phyloP scores from a whole-genome alignment of 768 basidiomycete species.

The Cystofilobasidium capitatum region DNA sequence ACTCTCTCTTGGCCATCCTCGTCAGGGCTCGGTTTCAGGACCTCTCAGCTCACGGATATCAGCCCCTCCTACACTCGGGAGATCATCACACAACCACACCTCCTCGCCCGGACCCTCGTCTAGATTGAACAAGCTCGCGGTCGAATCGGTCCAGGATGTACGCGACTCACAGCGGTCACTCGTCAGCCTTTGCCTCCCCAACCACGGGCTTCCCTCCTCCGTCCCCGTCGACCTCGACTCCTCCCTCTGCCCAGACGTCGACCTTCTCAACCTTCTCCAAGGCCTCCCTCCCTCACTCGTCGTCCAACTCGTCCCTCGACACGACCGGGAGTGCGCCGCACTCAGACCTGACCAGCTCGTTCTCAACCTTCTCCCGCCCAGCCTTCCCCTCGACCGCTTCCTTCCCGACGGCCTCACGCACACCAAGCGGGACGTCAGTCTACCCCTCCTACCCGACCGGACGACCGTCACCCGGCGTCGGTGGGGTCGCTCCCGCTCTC shows the following conservation, averaged over 20 bases:
- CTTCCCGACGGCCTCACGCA: background rate
- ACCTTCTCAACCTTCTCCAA: background rate
- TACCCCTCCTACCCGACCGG: background rate
- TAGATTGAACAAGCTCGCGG: too few relatives aligned
- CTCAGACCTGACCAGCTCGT: background rate
- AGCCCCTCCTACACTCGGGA: too few relatives aligned
- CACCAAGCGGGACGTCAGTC: background rate
- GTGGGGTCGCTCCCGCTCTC: background rate
- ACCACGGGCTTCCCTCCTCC: too few relatives aligned
- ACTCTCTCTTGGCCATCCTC: too few relatives aligned
- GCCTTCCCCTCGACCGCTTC: too few relatives aligned
- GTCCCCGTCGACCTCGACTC: background rate
- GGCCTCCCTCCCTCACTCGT: background rate
- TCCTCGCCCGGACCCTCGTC: too few relatives aligned
- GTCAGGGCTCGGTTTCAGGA: too few relatives aligned
- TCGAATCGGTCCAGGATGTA: too few relatives aligned
- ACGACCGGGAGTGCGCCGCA: background rate
- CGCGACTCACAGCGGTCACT: too few relatives aligned
- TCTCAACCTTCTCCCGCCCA: background rate
- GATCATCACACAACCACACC: too few relatives aligned
- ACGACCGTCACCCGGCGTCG: background rate
- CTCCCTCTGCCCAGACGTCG: background rate
- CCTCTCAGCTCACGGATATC: too few relatives aligned
- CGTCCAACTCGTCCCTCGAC: conserved; percentile 7
- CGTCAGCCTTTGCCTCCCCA: too few relatives aligned